Base-by-base conservation (phyloP, 768 basidiomycete genomes). In the Hericium erinaceus region DNA sequence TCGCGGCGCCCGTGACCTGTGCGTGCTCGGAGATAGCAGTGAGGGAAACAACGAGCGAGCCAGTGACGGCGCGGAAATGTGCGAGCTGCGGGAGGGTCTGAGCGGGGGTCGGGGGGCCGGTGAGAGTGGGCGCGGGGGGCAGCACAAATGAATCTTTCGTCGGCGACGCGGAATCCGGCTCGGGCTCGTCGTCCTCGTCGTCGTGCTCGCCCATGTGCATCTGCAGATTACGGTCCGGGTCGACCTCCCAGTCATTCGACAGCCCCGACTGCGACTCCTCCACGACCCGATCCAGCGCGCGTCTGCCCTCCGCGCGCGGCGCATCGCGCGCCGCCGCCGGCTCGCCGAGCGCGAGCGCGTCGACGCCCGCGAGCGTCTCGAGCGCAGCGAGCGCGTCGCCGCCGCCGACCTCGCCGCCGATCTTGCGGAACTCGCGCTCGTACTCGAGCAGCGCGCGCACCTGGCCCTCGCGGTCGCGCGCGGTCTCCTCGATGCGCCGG, bases 1-100 rank as follows among this genome's bases (percentile, higher is more conserved):
- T 86, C 4, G 85, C 87, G 1, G 88, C 92, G 10, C 85, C 83
- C 65, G 92, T 91, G 52, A 92, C 89, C 67, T 95, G 92, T 13
- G 90, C 87, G 59, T 92, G 89, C 65, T 95, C 92, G 24, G 87
- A 90, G 61, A 93, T 82, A 38, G 83, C 80, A 2, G 84, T 79
- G 48, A 95, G 78, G 11, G 89, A 87, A 22, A 84, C 73, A 49
- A 87, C 83, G 54, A 93, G 80, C 9, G 89, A 86, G 9, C 83
- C 69, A 0, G 92, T 94, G 67, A 83, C 79, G 22, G 82, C 78
- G 46, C 91, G 85, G 57, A 93, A 75, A 61, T 87, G 78, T 2
- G 81, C 75, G 52, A 94, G 75, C 57, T 89, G 85, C 2, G 83
- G 77, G 50, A 89, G 76, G 0, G 84, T 76, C 49, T 74, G 74